Conservation (phyloP, 768 basidiomycete species). For the Daedalea quercina region DNA sequence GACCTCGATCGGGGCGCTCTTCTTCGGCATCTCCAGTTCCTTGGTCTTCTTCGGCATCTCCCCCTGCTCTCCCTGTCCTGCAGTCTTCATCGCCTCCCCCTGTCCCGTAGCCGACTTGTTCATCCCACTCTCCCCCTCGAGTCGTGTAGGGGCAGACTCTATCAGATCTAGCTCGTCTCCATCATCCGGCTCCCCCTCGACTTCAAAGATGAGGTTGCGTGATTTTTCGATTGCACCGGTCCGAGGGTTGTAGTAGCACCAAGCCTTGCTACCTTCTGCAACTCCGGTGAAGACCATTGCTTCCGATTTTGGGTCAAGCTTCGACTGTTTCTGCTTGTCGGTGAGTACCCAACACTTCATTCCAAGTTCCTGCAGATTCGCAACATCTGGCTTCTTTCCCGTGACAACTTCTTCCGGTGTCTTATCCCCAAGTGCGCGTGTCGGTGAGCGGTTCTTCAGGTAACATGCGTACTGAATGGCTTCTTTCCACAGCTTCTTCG, state of each 20-base stretch:
- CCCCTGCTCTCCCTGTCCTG: background rate
- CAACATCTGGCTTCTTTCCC: conserved; percentile 18
- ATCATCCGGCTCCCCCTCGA: background rate
- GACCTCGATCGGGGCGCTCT: background rate
- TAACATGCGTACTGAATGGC: conserved; percentile 12
- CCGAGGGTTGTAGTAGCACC: conserved; percentile 7
- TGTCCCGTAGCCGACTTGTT: background rate
- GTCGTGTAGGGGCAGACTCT: background rate
- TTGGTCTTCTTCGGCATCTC: background rate
- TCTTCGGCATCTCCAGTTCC: background rate
- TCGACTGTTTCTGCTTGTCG: conserved; percentile 1
- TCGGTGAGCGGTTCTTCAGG: conserved; percentile 16
- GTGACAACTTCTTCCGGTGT: conserved; percentile 20
- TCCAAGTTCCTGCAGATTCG: conserved; percentile 18
- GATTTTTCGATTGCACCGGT: conserved; percentile 2
- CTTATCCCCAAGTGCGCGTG: conserved; percentile 6
- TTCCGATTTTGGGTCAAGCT: conserved; percentile 10
- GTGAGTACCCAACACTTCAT: conserved; percentile 10
- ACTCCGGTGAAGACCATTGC: conserved; percentile 18
- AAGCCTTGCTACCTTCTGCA: conserved; percentile 16
- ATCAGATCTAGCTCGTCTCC: background rate
- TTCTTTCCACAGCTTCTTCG: conserved; percentile 17
- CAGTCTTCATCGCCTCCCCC: background rate
- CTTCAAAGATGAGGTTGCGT: conserved; percentile 1
- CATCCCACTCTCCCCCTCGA: conserved; percentile 8